phyloP scores from a whole-genome alignment of 148 eudicot genomes.

The Hydrangea macrophylla region DNA sequence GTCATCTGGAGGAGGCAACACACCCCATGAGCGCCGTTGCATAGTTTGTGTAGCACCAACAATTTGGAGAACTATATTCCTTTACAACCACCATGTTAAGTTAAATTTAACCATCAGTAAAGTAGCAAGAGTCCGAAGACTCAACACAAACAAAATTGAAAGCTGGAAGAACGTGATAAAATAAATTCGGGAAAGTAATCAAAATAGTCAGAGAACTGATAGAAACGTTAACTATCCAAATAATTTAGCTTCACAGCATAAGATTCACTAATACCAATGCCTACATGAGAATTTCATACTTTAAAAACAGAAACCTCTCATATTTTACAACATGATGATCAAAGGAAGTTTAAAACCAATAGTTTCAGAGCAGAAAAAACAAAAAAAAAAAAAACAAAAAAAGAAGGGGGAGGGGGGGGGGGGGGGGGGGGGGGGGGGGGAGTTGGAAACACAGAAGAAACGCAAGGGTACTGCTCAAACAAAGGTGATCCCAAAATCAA shows the following conservation, averaged over 20 bases:
- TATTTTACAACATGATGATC: neutral
- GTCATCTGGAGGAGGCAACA: slow-evolving; percentile 81
- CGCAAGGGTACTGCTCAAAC: no score
- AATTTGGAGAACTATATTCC: slow-evolving; percentile 86
- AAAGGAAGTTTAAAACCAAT: neutral
- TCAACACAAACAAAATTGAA: neutral
- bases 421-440: no score
- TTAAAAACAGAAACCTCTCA: neutral
- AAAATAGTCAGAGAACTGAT: neutral
- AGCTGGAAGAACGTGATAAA: neutral
- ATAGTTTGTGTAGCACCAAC: slow-evolving; percentile 62
- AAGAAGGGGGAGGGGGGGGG: no score
- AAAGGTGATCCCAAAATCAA: no score
- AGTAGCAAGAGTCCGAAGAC: neutral
- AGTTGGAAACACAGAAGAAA: no score
- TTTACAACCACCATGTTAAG: slow-evolving; percentile 24
- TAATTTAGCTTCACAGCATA: slow-evolving; percentile 7
- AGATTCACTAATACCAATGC: neutral
- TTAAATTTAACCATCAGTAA: slow-evolving; percentile 3
- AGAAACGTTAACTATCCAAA: neutral
- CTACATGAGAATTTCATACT: neutral
- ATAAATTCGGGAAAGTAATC: neutral
- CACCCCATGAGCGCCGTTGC: slow-evolving; percentile 62
- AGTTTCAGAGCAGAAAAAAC: neutral
- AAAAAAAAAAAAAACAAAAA: no score